Base-by-base conservation (phyloP, 495 filamentous ascomycete species). In the Pyronema omphalodes region DNA sequence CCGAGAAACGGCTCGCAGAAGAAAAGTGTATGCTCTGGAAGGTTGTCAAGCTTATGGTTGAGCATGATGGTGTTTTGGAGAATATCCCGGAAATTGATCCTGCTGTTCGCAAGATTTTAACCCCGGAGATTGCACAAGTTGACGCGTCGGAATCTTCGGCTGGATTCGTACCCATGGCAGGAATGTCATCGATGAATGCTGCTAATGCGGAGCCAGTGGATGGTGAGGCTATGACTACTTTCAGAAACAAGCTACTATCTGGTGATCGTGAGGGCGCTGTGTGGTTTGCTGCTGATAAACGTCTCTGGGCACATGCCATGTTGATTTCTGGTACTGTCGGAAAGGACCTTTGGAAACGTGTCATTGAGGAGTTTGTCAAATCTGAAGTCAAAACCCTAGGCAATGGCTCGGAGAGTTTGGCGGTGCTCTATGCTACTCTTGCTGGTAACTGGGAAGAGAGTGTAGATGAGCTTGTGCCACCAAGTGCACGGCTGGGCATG, bases 301-400 rank as follows among this genome's bases (percentile, higher is more conserved):
- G 86, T 37, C 70, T 96, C 3, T 99, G 93, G 93, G 89, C 84
- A 9, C 93, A 99, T 68, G 93, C 93, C 7, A 81, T 99, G 73
- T 75, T 96, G 37, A 78, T 99, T 43, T 79, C 93, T 14, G 87
- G 84, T 36, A 89, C 89, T 1, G 75, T 89, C 17, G 72, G 69
- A 0, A 70, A 70, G 6, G 71, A 74, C 9, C 65, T 81, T 4
- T 95, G 87, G 78, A 94, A 86, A 65, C 84, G 93, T 60, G 88
- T 96, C 15, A 78, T 85, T 1, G 86, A 93, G 60, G 87, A 96
- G 57, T 99, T 96, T 63, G 81, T 96, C 11, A 81, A 85, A 59
- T 82, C 86, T 55, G 89, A 99, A 61, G 83, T 99, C 23, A 87
- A 87, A 61, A 81, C 78, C 12, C 69, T 79, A 1, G 79, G 82